These are phyloP conservation scores for Trapa bicornis DNA, from an alignment of 345 rosid genomes.

Conservation along the genomic window DNA sequence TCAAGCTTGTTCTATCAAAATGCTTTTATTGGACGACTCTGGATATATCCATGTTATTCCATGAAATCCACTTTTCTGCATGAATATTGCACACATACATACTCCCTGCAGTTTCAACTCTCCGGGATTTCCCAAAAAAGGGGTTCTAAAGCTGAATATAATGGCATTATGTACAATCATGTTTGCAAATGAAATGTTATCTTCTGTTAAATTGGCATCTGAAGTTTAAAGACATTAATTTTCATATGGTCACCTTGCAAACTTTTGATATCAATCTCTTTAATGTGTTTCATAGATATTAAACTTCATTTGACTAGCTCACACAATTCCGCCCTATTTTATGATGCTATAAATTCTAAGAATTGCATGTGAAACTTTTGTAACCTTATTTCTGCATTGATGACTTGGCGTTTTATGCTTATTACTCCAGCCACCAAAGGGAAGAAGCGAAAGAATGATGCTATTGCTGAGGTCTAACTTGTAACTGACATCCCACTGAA, in stretches of 20 bases:
- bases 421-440: conserved; percentile 55
- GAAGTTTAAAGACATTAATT: not conserved
- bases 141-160: not conserved
- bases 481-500: not conserved
- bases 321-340: not conserved
- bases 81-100: not conserved
- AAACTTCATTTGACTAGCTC: not conserved
- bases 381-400: not conserved
- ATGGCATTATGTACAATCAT: not conserved
- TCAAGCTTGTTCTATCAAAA: not conserved
- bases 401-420: conserved; percentile 26
- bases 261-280: not conserved
- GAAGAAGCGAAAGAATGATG: conserved; percentile 79
- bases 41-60: not conserved
- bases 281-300: not conserved
- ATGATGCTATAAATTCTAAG: not conserved
- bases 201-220: not conserved
- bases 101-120: not conserved
- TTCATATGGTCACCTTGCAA: too few species aligned
- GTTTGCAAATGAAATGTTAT: not conserved
- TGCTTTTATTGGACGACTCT: not conserved
- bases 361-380: not conserved
- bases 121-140: not conserved
- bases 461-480: conserved; percentile 65
- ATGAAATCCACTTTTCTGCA: not conserved